phyloP scores from a whole-genome alignment of 140 eudicot species.

The Flaveria floridana region DNA sequence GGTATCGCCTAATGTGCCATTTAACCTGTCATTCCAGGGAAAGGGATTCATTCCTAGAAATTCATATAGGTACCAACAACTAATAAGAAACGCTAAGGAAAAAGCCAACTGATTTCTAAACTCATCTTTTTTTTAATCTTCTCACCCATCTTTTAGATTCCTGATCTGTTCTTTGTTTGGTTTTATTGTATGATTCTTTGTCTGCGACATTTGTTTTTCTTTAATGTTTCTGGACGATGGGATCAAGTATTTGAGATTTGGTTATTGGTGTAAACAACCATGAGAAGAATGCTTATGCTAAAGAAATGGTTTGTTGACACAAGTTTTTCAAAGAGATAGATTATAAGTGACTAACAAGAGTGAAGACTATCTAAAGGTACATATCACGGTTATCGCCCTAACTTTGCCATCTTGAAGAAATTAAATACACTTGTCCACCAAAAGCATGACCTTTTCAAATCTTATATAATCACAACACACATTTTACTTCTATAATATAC shows the following conservation, averaged over 20 bases:
- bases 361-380: not conserved
- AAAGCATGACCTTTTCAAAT: not conserved
- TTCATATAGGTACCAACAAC: not conserved
- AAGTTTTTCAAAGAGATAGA: not conserved
- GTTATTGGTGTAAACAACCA: not conserved
- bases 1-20: no score
- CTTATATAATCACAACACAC: not conserved
- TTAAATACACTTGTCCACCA: not conserved
- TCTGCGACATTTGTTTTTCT: not conserved
- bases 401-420: not conserved
- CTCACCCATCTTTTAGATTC: not conserved
- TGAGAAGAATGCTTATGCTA: not conserved
- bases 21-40: not conserved
- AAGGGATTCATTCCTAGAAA: not conserved
- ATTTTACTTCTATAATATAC: not conserved
- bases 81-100: not conserved
- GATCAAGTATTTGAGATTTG: not conserved
- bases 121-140: not conserved
- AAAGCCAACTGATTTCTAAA: not conserved
- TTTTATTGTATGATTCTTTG: not conserved
- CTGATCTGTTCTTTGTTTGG: not conserved
- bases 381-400: not conserved
- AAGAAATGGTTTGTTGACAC: not conserved
- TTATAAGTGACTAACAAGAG: not conserved
- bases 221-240: not conserved